Conservation (phyloP, 345 rosid species). For the Populus ilicifolia region DNA sequence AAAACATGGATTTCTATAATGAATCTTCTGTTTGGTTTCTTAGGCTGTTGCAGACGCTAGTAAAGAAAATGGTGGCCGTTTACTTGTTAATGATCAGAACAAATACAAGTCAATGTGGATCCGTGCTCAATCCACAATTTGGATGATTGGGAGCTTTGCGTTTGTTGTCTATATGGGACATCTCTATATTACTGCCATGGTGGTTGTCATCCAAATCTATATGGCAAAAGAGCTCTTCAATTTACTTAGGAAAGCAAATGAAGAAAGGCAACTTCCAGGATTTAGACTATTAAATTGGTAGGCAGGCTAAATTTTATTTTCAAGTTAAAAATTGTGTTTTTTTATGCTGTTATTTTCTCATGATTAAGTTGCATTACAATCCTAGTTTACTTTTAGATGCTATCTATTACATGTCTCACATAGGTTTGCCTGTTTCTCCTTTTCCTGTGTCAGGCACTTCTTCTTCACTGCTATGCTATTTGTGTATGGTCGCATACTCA, state of each 20-base stretch:
- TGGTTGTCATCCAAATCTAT: slow-evolving; percentile 83
- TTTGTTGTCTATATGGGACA: slow-evolving; percentile 90
- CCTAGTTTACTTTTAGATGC: not conserved
- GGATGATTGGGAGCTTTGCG: slow-evolving; percentile 92
- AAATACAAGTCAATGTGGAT: slow-evolving; percentile 81
- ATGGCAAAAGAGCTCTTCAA: slow-evolving; percentile 93
- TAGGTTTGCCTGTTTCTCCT: not conserved
- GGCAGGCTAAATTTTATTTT: not conserved
- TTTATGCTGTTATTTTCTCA: not conserved
- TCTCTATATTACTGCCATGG: slow-evolving; percentile 95
- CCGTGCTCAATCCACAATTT: slow-evolving; percentile 65
- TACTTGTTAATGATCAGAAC: slow-evolving; percentile 66
- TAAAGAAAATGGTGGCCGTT: slow-evolving; percentile 52
- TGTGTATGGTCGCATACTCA: slow-evolving; percentile 91
- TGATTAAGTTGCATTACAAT: not conserved
- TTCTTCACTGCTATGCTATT: slow-evolving; percentile 96
- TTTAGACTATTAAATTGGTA: slow-evolving; percentile 88
- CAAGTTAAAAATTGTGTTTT: not conserved
- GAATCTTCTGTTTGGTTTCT: not conserved
- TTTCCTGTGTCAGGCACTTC: slow-evolving; percentile 65
- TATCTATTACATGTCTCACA: not conserved
- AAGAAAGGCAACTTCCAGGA: slow-evolving; percentile 79
- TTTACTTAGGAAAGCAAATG: slow-evolving; percentile 77
- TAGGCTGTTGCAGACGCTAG: slow-evolving; percentile 56
- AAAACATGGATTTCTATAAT: not conserved